These are phyloP conservation scores for Kodamaea fungicola DNA, from an alignment of 1,139 yeast species.

Conservation along the genomic window DNA sequence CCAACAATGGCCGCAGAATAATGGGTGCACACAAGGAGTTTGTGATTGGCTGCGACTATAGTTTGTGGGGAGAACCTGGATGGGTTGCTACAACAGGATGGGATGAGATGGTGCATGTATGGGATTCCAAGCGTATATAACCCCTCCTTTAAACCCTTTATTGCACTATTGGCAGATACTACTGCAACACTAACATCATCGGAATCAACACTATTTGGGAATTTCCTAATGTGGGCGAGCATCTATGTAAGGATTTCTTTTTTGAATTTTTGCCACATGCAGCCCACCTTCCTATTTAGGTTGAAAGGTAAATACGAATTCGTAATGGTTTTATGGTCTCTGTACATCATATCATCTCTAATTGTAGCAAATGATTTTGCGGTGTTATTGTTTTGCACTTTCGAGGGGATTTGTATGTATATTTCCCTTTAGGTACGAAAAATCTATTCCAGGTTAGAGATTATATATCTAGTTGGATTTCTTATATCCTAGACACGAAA, in stretches of 20 bases:
- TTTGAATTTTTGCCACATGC: too few relatives aligned
- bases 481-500: conserved; percentile 8
- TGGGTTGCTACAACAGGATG: conserved; percentile 95
- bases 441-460: too few relatives aligned
- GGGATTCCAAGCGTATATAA: conserved; percentile 59
- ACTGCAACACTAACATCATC: too few relatives aligned
- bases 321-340: background rate
- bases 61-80: conserved; percentile 94
- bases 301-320: too few relatives aligned
- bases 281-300: too few relatives aligned
- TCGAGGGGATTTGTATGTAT: background rate
- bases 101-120: conserved; percentile 94
- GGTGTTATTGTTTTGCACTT: conserved; percentile 2
- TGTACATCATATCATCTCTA: background rate
- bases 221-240: too few relatives aligned
- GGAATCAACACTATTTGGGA: too few relatives aligned
- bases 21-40: conserved; percentile 80
- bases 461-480: too few relatives aligned
- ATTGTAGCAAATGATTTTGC: background rate
- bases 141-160: too few relatives aligned
- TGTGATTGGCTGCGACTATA: conserved; percentile 94
- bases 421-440: conserved; percentile 5
- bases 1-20: conserved; percentile 43
- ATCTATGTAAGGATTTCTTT: too few relatives aligned
- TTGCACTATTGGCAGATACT: too few relatives aligned